phyloP scores from a whole-genome alignment of 164 flowering plant species.

The Magnolia kwangsiensis region DNA sequence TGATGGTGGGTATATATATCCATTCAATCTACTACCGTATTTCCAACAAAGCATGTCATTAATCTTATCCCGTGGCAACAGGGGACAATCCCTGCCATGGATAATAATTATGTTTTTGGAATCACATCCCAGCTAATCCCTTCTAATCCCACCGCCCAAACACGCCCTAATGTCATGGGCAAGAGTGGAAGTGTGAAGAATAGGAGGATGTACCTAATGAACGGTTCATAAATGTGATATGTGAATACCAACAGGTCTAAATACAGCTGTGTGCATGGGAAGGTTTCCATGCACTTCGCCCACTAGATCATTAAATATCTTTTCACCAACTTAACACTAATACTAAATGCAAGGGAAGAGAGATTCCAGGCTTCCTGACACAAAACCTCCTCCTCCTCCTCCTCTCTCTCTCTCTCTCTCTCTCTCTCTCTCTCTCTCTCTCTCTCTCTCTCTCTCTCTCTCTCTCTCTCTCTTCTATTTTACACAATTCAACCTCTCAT shows the following conservation, averaged over 20 bases:
- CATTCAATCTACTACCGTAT: too few species aligned
- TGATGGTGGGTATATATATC: too few species aligned
- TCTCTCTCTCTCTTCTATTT: not conserved
- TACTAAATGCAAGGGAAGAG: not conserved
- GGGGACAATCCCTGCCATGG: too few species aligned
- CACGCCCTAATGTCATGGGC: too few species aligned
- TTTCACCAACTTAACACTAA: not conserved
- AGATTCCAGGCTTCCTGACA: not conserved
- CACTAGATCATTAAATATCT: not conserved
- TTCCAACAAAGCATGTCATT: too few species aligned
- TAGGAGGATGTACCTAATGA: not conserved
- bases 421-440: slow-evolving; percentile 4
- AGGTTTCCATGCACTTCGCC: not conserved
- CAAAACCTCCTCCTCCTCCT: not conserved
- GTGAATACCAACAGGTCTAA: not conserved
- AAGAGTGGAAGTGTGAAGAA: not conserved
- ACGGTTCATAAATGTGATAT: not conserved
- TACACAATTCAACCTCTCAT: slow-evolving; percentile 11
- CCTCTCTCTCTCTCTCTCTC: too few species aligned
- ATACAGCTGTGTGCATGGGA: not conserved
- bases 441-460: not conserved
- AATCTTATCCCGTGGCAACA: too few species aligned
- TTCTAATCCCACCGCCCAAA: too few species aligned
- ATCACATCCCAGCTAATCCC: too few species aligned
- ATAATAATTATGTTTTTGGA: too few species aligned